Conservation (phyloP, 1,284 basidiomycete genomes). For the Sporisorium exsertum region DNA sequence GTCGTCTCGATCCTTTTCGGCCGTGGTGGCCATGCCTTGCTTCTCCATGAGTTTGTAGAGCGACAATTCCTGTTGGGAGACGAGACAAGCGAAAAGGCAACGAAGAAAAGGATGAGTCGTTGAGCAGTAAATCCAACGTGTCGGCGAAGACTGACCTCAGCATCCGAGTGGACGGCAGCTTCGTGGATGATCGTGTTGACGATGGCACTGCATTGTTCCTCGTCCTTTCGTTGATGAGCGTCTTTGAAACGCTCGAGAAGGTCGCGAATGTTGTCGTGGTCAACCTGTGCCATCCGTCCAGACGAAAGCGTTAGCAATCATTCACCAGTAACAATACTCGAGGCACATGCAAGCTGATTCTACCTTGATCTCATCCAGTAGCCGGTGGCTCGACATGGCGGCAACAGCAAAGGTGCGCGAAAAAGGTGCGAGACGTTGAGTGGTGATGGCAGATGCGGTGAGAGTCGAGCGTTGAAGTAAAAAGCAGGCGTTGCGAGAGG, state of each 20-base stretch:
- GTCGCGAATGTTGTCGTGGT: constrained; percentile 57
- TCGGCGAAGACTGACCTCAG: constrained; percentile 7
- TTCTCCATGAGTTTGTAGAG: constrained; percentile 55
- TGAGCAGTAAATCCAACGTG: background rate
- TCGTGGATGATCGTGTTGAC: constrained; percentile 44
- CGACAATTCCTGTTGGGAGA: constrained; percentile 34
- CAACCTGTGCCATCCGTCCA: constrained; percentile 34
- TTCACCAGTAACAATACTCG: no score
- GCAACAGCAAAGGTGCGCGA: constrained; percentile 15
- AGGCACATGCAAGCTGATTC: background rate
- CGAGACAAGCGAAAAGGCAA: background rate
- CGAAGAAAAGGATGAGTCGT: background rate
- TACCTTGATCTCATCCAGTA: constrained; percentile 39
- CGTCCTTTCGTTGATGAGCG: constrained; percentile 18
- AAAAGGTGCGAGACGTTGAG: background rate
- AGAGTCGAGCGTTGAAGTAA: constrained; percentile 6
- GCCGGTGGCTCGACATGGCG: constrained; percentile 17
- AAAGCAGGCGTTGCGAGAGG: constrained; percentile 2
- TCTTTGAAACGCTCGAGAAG: constrained; percentile 36
- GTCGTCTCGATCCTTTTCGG: constrained; percentile 44
- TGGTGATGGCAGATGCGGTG: background rate
- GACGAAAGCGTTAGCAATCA: no score
- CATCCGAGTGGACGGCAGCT: constrained; percentile 38
- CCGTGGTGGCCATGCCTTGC: constrained; percentile 22
- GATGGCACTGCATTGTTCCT: constrained; percentile 35